These are phyloP conservation scores for Ustilago trichophora DNA, from an alignment of 1,284 basidiomycete species.

Conservation along the genomic window DNA sequence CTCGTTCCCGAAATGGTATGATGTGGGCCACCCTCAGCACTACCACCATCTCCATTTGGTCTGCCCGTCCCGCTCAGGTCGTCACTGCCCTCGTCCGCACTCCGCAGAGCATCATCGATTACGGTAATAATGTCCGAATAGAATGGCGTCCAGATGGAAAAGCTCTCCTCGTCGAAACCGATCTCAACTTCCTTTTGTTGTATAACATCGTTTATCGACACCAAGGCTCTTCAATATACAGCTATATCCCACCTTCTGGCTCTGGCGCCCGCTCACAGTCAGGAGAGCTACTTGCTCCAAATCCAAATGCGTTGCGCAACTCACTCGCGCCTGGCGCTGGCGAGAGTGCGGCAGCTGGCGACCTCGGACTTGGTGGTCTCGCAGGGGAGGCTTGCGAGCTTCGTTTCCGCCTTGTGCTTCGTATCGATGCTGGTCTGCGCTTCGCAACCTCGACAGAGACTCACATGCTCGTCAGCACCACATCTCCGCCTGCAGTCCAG, in stretches of 20 bases:
- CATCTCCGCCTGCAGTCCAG: slow-evolving; percentile 57
- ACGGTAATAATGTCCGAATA: slow-evolving; percentile 55
- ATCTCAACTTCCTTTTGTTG: slow-evolving; percentile 48
- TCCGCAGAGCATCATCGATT: slow-evolving; percentile 52
- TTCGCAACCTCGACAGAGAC: slow-evolving; percentile 43
- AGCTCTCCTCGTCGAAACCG: slow-evolving; percentile 46
- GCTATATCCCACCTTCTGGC: slow-evolving; percentile 51
- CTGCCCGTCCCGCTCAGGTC: slow-evolving; percentile 56
- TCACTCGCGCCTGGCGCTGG: slow-evolving; percentile 56
- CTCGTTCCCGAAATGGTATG: slow-evolving; percentile 48
- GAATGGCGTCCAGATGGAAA: slow-evolving; percentile 55
- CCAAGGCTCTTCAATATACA: slow-evolving; percentile 41
- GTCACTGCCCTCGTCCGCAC: slow-evolving; percentile 58
- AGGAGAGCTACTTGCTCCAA: slow-evolving; percentile 48
- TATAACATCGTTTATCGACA: slow-evolving; percentile 46
- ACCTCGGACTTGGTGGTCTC: slow-evolving; percentile 37
- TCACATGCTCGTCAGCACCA: slow-evolving; percentile 59
- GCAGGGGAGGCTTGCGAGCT: slow-evolving; percentile 48
- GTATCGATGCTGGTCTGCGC: slow-evolving; percentile 60
- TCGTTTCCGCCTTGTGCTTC: slow-evolving; percentile 54
- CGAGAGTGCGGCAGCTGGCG: slow-evolving; percentile 48
- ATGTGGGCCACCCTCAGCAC: slow-evolving; percentile 55
- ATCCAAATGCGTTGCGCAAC: slow-evolving; percentile 34
- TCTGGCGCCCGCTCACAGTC: slow-evolving; percentile 39
- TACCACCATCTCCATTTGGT: slow-evolving; percentile 54